Conservation (phyloP, 306 rosid genomes). For the Pterocarpus macrocarpus region DNA sequence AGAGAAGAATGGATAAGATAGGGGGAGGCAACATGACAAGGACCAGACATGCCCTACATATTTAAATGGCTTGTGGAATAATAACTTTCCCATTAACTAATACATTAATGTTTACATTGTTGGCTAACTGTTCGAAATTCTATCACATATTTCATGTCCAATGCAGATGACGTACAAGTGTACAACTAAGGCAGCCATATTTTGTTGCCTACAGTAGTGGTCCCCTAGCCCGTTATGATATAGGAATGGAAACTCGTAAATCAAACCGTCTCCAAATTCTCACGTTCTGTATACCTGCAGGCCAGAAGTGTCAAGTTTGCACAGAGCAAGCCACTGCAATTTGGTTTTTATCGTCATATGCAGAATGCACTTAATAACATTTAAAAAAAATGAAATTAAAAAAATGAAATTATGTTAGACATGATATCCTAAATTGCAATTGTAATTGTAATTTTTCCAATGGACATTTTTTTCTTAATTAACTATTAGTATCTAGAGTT, state of each 20-base stretch:
- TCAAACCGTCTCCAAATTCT: not conserved
- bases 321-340: not conserved
- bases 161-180: constrained; percentile 12
- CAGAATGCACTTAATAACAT: not conserved
- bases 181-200: not conserved
- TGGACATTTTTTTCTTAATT: too few species aligned
- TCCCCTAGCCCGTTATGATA: not conserved
- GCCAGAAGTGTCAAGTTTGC: too few species aligned
- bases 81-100: not conserved
- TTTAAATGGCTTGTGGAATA: constrained; percentile 14
- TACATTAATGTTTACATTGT: not conserved
- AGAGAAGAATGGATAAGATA: constrained; percentile 16
- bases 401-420: not conserved
- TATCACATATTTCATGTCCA: not conserved
- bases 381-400: not conserved
- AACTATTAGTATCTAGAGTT: too few species aligned
- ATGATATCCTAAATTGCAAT: not conserved
- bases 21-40: not conserved
- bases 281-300: not conserved
- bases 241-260: not conserved
- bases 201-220: not conserved
- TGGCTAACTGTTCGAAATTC: not conserved
- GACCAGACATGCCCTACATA: not conserved
- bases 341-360: not conserved
- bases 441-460: not conserved